Percentiles rank a stretch among this genome's conserved stretches.
phyloP scores from a whole-genome alignment of 352 stramenopile genomes.

The Globisporangium echinulatum region DNA sequence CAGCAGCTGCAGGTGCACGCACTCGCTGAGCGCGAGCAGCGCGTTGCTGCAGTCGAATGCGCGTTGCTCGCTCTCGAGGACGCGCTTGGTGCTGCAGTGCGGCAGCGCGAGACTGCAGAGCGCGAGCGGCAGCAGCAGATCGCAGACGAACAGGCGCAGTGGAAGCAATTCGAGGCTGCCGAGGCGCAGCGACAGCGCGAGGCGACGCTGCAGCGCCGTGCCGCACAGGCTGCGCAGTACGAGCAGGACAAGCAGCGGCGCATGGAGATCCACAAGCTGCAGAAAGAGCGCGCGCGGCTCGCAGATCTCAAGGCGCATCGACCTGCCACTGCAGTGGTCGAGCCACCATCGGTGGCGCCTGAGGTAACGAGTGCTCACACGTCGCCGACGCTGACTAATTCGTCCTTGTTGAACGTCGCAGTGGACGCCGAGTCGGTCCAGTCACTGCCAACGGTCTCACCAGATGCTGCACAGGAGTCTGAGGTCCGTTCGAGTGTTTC shows the following conservation, averaged over 20 bases:
- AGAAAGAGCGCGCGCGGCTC: slow-evolving; percentile 36
- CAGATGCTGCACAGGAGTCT: no score
- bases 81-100: slow-evolving; percentile 22
- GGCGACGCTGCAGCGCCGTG: slow-evolving; percentile 36
- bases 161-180: slow-evolving; percentile 43
- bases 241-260: slow-evolving; percentile 53
- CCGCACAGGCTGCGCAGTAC: slow-evolving; percentile 54
- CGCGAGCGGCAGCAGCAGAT: slow-evolving; percentile 40
- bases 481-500: no score
- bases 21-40: slow-evolving; percentile 26
- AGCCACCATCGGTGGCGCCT: no score
- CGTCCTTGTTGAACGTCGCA: no score
- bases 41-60: slow-evolving; percentile 26
- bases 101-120: slow-evolving; percentile 32
- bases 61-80: slow-evolving; percentile 50
- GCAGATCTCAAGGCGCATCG: slow-evolving; percentile 15
- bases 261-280: slow-evolving; percentile 60
- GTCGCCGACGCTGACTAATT: no score
- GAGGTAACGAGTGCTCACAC: no score
- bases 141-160: slow-evolving; percentile 49
- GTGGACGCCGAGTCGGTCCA: no score
- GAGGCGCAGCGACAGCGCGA: slow-evolving; percentile 46
- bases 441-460: no score
- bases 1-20: slow-evolving; percentile 31
- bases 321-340: neutral